A percentile compares a stretch with the other conserved stretches of the same genome.
Evolutionary conservation across 2,329 filamentous ascomycete species (phyloP).

Genomic region (Colletotrichum truncatum): DNA sequence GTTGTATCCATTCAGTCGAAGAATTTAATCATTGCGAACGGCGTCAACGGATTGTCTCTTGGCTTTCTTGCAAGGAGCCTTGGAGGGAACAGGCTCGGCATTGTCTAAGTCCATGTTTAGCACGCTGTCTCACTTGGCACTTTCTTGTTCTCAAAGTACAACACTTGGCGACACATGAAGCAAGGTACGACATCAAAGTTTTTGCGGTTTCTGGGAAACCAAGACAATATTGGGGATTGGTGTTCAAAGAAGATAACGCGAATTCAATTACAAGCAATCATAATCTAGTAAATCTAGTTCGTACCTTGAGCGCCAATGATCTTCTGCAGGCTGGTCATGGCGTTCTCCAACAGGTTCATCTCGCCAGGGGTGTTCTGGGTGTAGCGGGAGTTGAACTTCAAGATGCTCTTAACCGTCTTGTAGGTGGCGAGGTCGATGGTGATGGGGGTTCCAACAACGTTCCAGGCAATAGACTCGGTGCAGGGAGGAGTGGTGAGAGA

Average conservation of each 20-base stretch:
- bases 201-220: background rate
- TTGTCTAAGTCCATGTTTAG: slow-evolving; percentile 10
- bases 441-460: slow-evolving; percentile 58
- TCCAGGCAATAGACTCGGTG: slow-evolving; percentile 63
- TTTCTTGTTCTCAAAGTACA: background rate
- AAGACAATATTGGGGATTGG: too few relatives aligned
- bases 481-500: slow-evolving; percentile 74
- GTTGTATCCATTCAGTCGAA: background rate
- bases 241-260: background rate
- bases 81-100: background rate
- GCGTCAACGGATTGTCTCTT: slow-evolving; percentile 1
- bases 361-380: slow-evolving; percentile 59
- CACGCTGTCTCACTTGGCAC: slow-evolving; percentile 7
- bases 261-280: background rate
- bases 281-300: slow-evolving; percentile 18
- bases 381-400: slow-evolving; percentile 65
- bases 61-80: slow-evolving; percentile 14
- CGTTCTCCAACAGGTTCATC: slow-evolving; percentile 50
- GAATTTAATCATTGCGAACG: slow-evolving; percentile 1
- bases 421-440: slow-evolving; percentile 59
- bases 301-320: background rate
- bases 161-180: background rate
- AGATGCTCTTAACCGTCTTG: slow-evolving; percentile 59
- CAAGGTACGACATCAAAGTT: background rate
- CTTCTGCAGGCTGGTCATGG: slow-evolving; percentile 19